phyloP scores from a whole-genome alignment of 2,329 filamentous ascomycete genomes.

The Pseudocercospora eumusae region DNA sequence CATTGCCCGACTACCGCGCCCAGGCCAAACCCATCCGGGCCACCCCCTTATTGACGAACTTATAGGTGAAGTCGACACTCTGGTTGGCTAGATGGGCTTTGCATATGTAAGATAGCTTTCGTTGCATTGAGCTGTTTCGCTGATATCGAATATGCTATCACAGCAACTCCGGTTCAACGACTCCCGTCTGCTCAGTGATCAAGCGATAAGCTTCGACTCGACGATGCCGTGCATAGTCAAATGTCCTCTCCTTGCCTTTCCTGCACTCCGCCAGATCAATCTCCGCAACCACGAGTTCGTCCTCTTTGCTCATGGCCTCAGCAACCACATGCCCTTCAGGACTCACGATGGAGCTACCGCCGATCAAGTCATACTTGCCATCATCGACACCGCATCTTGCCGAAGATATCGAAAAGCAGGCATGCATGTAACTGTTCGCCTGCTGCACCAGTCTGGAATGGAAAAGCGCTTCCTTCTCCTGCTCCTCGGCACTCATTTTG shows the following conservation, averaged over 20 bases:
- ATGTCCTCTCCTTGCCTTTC: conserved; percentile 51
- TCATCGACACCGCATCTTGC: conserved; percentile 56
- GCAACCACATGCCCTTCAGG: conserved; percentile 55
- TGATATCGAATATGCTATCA: background rate
- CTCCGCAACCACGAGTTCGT: conserved; percentile 56
- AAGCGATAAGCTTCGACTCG: conserved; percentile 48
- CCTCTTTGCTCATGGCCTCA: conserved; percentile 51
- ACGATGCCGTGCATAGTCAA: conserved; percentile 51
- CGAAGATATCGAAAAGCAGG: conserved; percentile 53
- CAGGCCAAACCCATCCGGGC: no score
- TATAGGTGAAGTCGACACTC: no score
- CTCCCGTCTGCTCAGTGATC: conserved; percentile 47
- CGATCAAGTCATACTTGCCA: conserved; percentile 54
- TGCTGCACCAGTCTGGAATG: conserved; percentile 57
- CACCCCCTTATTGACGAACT: no score
- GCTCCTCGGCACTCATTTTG: conserved; percentile 48
- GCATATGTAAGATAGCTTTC: no score
- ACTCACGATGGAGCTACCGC: conserved; percentile 51
- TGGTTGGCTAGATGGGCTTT: no score
- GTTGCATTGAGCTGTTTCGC: background rate
- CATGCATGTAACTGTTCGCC: conserved; percentile 56
- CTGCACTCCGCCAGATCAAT: conserved; percentile 53
- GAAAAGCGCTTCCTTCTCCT: conserved; percentile 53
- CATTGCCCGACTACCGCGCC: no score
- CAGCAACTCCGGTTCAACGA: conserved; percentile 42